Evolutionary conservation across 2,329 filamentous ascomycete species (phyloP), one percentile per base, ranked within the genome.

Genomic region (Colletotrichum orchidophilum): DNA sequence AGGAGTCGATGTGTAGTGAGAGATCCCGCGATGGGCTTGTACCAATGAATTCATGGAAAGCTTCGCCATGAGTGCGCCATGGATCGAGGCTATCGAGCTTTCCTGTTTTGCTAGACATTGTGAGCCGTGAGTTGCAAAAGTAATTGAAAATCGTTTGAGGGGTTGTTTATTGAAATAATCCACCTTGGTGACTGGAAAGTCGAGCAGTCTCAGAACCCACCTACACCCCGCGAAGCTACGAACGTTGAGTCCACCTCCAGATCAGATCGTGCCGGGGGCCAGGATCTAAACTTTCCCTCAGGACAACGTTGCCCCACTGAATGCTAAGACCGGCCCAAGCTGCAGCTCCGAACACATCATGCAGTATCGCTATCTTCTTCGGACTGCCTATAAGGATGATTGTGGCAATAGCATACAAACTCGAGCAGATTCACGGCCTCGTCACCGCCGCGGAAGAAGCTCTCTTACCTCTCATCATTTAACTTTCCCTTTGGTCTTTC

Each of bases 401-500:
- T 8, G 76, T 85, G 79, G 74, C 87, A 78, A 80, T 90, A 82
- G 84, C 79, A 58, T 3, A 93, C 84, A 92, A 94, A 77, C 82
- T 93, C 72, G 92, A 94, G 82, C 89, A 89, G 57, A 91, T 94
- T 74, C 83, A 93, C 7, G 91, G 90, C 9, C 88, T 88, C 13
- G 87, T 93, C 63, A 85, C 87, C 72, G 92, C 92, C 24, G 92
- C 92, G 42, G 91, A 93, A 80, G 85, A 85, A 50, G 92, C 91
- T 74, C 83, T 85, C 46, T 90, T 90, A 0, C 91, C 92, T 0
- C 85, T 90, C 24, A 90, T 93, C 81, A 90, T 94, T 78, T 90
- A 91, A 49, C 87, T 94, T 76, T 94, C 93, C 79, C 92, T 91
- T 18, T 93, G 91, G 91, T 90, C 91, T 0, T 84, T 93, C 49